Base-by-base conservation (phyloP, 1,139 yeast species). In the Nakaseomyces nivariensis region DNA sequence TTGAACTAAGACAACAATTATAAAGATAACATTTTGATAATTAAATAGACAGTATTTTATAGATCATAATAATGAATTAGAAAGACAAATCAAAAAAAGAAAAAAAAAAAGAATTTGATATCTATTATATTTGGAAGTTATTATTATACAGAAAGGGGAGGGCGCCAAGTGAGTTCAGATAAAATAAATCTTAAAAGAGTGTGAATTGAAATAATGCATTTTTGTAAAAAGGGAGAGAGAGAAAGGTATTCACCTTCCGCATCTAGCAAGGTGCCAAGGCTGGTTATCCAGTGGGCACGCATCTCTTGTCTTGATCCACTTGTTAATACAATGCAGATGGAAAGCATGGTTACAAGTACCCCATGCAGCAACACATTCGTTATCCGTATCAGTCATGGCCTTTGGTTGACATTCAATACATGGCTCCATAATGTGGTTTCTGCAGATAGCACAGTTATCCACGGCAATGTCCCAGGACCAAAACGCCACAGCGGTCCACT, bases 381-480 rank as follows among this genome's bases (percentile, higher is more conserved):
- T 84, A 46, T 78, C 77, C n/a, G 83, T 72, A 13, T 72, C 73
- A 48, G 80, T 78, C 66, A 81, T 82, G 41, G 85, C 82, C 61
- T 84, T 82, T 17, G 96, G 86, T 67, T 89, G 96, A 67, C 99
- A 94, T 66, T 90, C 98, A 58, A 94, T 92, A 69, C 99, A 94
- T 26, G 95, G 95, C 61, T 94, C 99, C 99, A 94, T 94, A 60
- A 92, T 78, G 69, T 92, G 97, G 68, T 92, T 94, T 63, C 98
- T 79, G 75, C 99, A 94, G 67, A 94, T 94, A 44, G 99, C 97
- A 73, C 99, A 94, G 51, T 88, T 89, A 59, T 94, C 98, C 52
- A 92, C 95, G 48, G 83, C 94, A 53, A 89, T 86, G 69, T 88
- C 97, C 98, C 98, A 94, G 1, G 97, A 89, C 99, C 99, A 94